Base-by-base conservation (phyloP, 2,329 filamentous ascomycete genomes). In the Hypoxylon rubiginosum region DNA sequence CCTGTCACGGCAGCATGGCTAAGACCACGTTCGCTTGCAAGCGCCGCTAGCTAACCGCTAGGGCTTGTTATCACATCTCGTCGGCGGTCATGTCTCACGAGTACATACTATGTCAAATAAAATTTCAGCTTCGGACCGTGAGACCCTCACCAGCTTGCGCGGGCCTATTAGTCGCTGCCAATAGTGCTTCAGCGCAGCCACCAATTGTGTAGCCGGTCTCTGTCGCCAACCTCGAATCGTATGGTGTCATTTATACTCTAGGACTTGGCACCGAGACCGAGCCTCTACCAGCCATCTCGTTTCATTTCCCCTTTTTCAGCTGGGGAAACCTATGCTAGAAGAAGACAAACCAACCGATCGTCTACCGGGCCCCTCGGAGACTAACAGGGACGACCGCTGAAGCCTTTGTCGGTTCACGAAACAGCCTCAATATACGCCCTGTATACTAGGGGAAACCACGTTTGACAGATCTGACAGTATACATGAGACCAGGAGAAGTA, bases 161-260 rank as follows among this genome's bases (percentile, higher is more conserved):
- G 60, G 45, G 32, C 41, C 15, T 58, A 17, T 21, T 61, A 66
- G 54, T 39, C 50, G 48, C 58, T 61, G 58, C 61, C 45, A 26
- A 58, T 65, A 67, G 62, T 50, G 58, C 63, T 63, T 54, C 39
- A 52, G 46, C 43, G 43, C 58, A 55, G 61, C 50, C 50, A 53
- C 54, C 52, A 69, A 36, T 51, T 58, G 51, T 55, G 58, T 49
- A 58, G 61, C 58, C 59, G 58, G 64, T 58, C 52, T 56, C 58
- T 65, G 52, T 66, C 49, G 56, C 67, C 64, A 70, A 61, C 64
- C 64, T 61, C 62, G 62, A 66, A 67, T 68, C 55, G 67, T 68
- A 70, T 66, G 62, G 64, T 68, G 64, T 56, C 64, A 67, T 65
- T 65, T 58, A 51, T 58, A 43, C 53, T 55, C 41, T 30, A 19